Percentiles rank a stretch among this genome's conserved stretches.
Evolutionary conservation across 768 basidiomycete genomes (phyloP).

Genomic region (Hortiboletus flavorubellus): DNA sequence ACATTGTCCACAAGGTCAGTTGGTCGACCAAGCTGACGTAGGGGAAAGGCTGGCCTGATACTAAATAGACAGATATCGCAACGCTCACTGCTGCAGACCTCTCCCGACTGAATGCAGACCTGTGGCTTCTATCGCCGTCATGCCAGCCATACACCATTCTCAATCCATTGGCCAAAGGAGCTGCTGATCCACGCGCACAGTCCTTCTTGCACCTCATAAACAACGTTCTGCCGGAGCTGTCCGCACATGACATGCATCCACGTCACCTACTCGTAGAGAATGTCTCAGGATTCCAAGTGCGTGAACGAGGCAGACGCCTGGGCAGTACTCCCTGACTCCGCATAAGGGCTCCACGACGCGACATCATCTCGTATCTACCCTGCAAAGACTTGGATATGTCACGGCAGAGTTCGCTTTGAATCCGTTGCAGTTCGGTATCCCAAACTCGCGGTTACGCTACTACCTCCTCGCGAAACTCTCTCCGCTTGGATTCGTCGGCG

Average conservation of each 20-base stretch:
- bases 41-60: not conserved
- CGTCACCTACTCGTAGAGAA: conserved; percentile 69
- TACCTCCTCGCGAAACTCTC: conserved; percentile 69
- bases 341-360: conserved; percentile 60
- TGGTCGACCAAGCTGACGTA: not conserved
- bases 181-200: conserved; percentile 66
- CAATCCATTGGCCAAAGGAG: conserved; percentile 69
- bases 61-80: conserved; percentile 55
- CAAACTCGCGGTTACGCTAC: conserved; percentile 79
- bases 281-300: conserved; percentile 74
- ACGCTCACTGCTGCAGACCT: conserved; percentile 49
- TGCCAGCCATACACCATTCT: conserved; percentile 84
- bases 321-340: conserved; percentile 7
- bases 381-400: conserved; percentile 54
- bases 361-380: conserved; percentile 51
- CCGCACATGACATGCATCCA: conserved; percentile 44
- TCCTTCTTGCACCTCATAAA: conserved; percentile 73
- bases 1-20: conserved; percentile 39
- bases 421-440: conserved; percentile 77
- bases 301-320: conserved; percentile 3
- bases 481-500: conserved; percentile 37
- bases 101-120: conserved; percentile 17
- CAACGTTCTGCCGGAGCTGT: conserved; percentile 58
- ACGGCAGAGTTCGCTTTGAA: conserved; percentile 64
- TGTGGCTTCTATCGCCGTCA: conserved; percentile 45